These are phyloP conservation scores for Fragosphaeria purpurea DNA, from an alignment of 2,329 filamentous ascomycete species.

Conservation along the genomic window DNA sequence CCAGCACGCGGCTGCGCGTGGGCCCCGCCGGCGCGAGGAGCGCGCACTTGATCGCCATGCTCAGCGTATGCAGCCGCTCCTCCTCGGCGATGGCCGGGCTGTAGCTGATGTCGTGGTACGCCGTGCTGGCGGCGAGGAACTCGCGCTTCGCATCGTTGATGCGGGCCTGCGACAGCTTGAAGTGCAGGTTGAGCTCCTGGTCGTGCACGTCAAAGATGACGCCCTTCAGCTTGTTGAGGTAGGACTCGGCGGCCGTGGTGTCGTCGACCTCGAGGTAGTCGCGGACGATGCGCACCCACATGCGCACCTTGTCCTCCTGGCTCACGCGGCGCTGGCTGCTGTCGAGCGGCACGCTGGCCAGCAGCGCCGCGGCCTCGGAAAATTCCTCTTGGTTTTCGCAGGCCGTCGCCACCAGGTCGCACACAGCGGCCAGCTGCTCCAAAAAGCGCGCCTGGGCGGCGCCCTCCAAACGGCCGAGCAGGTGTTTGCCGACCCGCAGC, in stretches of 20 bases:
- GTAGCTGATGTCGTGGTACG: constrained; percentile 81
- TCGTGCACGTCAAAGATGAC: constrained; percentile 72
- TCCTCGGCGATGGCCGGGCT: constrained; percentile 70
- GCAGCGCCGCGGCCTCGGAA: constrained; percentile 61
- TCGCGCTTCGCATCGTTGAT: constrained; percentile 85
- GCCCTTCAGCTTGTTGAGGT: constrained; percentile 92
- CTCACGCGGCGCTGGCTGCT: constrained; percentile 76
- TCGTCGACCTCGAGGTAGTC: constrained; percentile 94
- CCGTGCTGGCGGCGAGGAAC: constrained; percentile 78
- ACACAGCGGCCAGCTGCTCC: constrained; percentile 72
- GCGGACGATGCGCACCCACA: constrained; percentile 91
- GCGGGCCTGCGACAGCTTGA: constrained; percentile 82
- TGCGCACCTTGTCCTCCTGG: constrained; percentile 68
- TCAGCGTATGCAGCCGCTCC: constrained; percentile 75
- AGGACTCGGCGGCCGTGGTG: constrained; percentile 71
- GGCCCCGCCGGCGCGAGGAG: constrained; percentile 89
- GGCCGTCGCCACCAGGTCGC: constrained; percentile 71
- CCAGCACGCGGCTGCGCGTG: constrained; percentile 67
- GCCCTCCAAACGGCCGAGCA: constrained; percentile 57
- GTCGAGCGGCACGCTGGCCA: constrained; percentile 81
- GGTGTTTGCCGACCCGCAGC: constrained; percentile 65
- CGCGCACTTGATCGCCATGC: constrained; percentile 82
- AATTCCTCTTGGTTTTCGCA: constrained; percentile 79
- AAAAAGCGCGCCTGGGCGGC: constrained; percentile 59
- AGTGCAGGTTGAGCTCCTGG: constrained; percentile 67